These are phyloP conservation scores for Rutstroemia sp. DNA, from an alignment of 2,329 filamentous ascomycete genomes.

Conservation along the genomic window DNA sequence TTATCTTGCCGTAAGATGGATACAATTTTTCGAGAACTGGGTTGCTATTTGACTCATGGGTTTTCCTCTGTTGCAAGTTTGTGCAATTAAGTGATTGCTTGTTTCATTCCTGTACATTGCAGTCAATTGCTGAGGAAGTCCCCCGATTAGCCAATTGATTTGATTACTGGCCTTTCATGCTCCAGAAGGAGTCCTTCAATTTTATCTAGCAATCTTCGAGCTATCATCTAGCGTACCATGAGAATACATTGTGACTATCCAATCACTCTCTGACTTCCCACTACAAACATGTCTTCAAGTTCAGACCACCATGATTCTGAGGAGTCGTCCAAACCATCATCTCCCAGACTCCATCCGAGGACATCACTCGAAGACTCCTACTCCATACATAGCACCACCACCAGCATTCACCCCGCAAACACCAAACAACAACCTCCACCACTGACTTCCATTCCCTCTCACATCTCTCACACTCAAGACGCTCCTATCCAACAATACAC, in stretches of 20 bases:
- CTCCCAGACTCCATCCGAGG: not conserved
- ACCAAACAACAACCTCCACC: constrained; percentile 10
- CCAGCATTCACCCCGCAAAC: not conserved
- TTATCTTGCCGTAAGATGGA: not conserved
- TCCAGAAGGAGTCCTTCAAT: not conserved
- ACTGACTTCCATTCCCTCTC: constrained; percentile 14
- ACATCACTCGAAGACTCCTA: not conserved
- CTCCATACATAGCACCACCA: constrained; percentile 2
- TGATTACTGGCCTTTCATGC: not conserved
- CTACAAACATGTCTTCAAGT: not conserved
- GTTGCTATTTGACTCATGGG: not conserved
- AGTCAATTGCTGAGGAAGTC: too few species aligned
- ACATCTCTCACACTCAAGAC: constrained; percentile 26
- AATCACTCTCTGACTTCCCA: not conserved
- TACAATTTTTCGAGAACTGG: too few species aligned
- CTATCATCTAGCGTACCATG: not conserved
- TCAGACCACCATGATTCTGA: not conserved
- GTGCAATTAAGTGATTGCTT: not conserved
- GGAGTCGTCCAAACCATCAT: not conserved
- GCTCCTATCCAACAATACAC: constrained; percentile 23
- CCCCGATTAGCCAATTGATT: not conserved
- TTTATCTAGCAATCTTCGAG: not conserved
- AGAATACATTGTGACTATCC: not conserved
- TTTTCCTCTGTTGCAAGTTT: not conserved
- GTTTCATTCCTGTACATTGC: not conserved